A percentile compares a stretch with the other conserved stretches of the same genome.
phyloP scores from a whole-genome alignment of 176 grass and related monocot species.

The Triticum turgidum region DNA sequence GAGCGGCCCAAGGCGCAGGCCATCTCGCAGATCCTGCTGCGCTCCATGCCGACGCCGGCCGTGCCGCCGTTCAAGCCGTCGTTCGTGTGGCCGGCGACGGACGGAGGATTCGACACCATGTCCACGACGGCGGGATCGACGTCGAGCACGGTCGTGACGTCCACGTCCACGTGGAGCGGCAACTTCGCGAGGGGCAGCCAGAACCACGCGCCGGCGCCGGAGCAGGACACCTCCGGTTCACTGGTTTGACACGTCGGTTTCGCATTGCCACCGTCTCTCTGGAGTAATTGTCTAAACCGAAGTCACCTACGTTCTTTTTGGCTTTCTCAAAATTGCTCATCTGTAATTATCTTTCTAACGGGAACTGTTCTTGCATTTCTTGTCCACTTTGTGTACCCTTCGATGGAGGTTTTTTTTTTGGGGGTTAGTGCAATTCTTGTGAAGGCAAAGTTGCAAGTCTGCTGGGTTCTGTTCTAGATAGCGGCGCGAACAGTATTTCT shows the following conservation, averaged over 20 bases:
- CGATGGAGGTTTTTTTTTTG: too few relatives aligned
- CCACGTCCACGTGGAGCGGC: slow-evolving; percentile 54
- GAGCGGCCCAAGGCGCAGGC: slow-evolving; percentile 64
- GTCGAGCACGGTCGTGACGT: slow-evolving; percentile 38
- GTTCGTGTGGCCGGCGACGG: slow-evolving; percentile 60
- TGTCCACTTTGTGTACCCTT: background rate
- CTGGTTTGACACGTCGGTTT: background rate
- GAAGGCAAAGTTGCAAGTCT: background rate
- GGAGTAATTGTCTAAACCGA: slow-evolving; percentile 12
- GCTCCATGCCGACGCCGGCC: slow-evolving; percentile 31
- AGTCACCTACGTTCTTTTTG: background rate
- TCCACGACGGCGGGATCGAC: slow-evolving; percentile 29
- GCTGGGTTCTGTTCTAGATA: too few relatives aligned
- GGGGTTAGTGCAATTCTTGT: background rate
- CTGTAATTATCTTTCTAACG: background rate
- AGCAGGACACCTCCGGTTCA: slow-evolving; percentile 13
- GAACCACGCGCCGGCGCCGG: background rate
- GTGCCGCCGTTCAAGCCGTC: slow-evolving; percentile 76
- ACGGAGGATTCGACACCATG: slow-evolving; percentile 27
- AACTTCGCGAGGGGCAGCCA: slow-evolving; percentile 25
- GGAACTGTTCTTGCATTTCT: background rate
- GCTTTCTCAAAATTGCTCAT: background rate
- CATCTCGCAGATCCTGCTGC: slow-evolving; percentile 58
- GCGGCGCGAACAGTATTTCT: too few relatives aligned
- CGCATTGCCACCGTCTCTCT: background rate